These are phyloP conservation scores for Verticillium zaregamsianum DNA, from an alignment of 2,329 filamentous ascomycete genomes.

Conservation along the genomic window DNA sequence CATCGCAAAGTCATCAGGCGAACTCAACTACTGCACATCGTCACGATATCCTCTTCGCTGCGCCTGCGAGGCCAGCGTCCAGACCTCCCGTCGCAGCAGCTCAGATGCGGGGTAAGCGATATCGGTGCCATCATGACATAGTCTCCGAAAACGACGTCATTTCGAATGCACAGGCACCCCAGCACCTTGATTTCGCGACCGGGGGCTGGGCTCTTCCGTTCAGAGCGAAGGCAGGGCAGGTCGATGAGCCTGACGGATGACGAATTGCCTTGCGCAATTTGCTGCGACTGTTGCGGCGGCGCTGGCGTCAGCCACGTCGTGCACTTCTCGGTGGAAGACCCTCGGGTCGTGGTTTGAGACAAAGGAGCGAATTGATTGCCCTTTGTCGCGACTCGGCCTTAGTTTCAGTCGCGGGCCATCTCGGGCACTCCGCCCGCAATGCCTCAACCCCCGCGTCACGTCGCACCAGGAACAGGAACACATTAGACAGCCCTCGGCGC, in stretches of 20 bases:
- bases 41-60: not conserved
- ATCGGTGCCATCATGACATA: not conserved
- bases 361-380: no score
- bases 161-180: not conserved
- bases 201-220: not conserved
- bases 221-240: not conserved
- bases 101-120: not conserved
- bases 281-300: not conserved
- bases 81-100: not conserved
- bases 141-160: slow-evolving; percentile 1
- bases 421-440: no score
- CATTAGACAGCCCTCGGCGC: no score
- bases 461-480: no score
- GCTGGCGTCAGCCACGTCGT: not conserved
- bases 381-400: no score
- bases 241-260: not conserved
- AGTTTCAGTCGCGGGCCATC: no score
- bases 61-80: not conserved
- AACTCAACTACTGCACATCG: not conserved
- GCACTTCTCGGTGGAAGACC: not conserved
- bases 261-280: not conserved
- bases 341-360: no score
- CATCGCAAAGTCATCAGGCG: no score
- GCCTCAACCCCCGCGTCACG: no score
- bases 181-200: not conserved